A percentile compares a stretch with the other conserved stretches of the same genome.
phyloP scores from a whole-genome alignment of 2,329 filamentous ascomycete genomes.

The Fusarium mexicanum region DNA sequence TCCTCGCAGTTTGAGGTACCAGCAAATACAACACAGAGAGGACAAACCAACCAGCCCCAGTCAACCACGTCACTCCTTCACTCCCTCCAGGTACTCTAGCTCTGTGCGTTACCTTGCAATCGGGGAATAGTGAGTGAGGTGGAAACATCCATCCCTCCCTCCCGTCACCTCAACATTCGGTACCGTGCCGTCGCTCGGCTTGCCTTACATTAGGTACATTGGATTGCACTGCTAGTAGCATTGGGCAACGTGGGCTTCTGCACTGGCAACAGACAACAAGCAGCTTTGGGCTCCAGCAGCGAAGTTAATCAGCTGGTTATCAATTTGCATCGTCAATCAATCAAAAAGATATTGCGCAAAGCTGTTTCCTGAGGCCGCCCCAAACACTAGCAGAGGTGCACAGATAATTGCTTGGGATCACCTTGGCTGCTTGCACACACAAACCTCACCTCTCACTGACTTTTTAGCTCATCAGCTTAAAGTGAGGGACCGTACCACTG shows the following conservation, averaged over 20 bases:
- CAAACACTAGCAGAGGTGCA: slow-evolving; percentile 19
- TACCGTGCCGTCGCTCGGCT: not conserved
- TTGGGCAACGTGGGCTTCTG: slow-evolving; percentile 7
- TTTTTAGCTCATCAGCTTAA: not conserved
- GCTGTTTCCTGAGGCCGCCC: slow-evolving; percentile 16
- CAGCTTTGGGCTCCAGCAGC: slow-evolving; percentile 27
- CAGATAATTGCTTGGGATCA: slow-evolving; percentile 19
- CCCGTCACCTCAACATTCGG: not conserved
- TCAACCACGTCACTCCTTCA: slow-evolving; percentile 39
- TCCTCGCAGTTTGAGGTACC: slow-evolving; percentile 1
- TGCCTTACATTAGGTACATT: not conserved
- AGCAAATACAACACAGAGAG: slow-evolving; percentile 5
- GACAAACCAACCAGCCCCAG: slow-evolving; percentile 23
- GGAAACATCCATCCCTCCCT: slow-evolving; percentile 16
- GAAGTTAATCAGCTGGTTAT: not conserved
- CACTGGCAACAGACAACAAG: slow-evolving; percentile 5
- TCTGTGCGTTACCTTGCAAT: slow-evolving; percentile 21
- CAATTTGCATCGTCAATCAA: slow-evolving; percentile 1
- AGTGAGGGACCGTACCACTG: slow-evolving; percentile 7
- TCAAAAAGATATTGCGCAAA: slow-evolving; percentile 5
- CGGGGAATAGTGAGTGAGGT: slow-evolving; percentile 38
- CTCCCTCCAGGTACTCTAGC: slow-evolving; percentile 24
- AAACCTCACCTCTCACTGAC: not conserved
- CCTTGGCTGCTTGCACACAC: not conserved
- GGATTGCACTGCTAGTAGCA: not conserved